These are phyloP conservation scores for Trichoderma simmonsii DNA, from an alignment of 2,329 filamentous ascomycete genomes.

Conservation along the genomic window DNA sequence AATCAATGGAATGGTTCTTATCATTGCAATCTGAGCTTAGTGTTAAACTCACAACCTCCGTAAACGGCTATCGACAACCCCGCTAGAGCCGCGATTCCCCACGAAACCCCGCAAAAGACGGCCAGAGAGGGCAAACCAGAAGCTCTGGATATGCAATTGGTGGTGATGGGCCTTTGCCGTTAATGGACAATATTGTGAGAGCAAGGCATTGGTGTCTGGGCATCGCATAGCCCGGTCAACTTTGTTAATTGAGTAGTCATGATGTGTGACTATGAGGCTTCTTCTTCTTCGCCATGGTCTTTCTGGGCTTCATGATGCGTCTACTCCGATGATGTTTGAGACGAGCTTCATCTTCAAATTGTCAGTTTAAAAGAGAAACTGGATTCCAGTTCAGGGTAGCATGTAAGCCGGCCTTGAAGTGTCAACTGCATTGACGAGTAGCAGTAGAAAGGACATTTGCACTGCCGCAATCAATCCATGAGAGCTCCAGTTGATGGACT, in stretches of 20 bases:
- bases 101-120: conserved; percentile 14
- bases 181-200: conserved; percentile 12
- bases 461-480: neutral
- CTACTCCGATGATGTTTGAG: neutral
- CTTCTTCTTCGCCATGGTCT: neutral
- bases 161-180: neutral
- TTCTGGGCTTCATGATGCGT: neutral
- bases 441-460: neutral
- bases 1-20: neutral
- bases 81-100: conserved; percentile 1
- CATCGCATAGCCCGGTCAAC: neutral
- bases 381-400: neutral
- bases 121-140: neutral
- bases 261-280: neutral
- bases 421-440: neutral
- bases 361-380: neutral
- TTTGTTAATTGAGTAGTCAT: neutral
- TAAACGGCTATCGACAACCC: neutral
- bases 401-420: too few species aligned
- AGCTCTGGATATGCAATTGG: neutral
- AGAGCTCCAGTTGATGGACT: neutral
- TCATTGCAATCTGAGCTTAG: neutral
- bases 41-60: neutral
- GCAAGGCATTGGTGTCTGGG: neutral
- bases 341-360: neutral